Conservation (phyloP, 2,329 filamentous ascomycete genomes). For the Ceratocystis papillata region DNA sequence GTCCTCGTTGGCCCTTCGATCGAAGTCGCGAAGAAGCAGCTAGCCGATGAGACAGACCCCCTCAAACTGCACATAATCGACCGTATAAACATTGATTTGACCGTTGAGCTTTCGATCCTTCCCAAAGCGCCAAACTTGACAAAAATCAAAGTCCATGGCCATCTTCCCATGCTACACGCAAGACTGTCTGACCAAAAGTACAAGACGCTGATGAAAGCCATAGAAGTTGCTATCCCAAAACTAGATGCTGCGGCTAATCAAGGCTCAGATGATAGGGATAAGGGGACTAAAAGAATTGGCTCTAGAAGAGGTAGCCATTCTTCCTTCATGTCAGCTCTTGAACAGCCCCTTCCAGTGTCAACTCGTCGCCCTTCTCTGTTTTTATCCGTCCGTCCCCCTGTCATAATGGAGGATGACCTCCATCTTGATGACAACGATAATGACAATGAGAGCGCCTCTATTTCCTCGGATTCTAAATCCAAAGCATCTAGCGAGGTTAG, state of each 20-base stretch:
- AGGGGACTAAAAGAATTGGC: neutral
- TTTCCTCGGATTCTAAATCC: constrained; percentile 38
- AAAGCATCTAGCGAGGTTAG: constrained; percentile 34
- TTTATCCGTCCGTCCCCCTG: constrained; percentile 58
- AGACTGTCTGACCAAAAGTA: constrained; percentile 92
- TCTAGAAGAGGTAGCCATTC: constrained; percentile 22
- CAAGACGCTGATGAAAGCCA: constrained; percentile 90
- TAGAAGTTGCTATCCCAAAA: constrained; percentile 88
- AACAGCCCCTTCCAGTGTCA: constrained; percentile 18
- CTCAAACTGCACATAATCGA: constrained; percentile 84
- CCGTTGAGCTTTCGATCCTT: constrained; percentile 92
- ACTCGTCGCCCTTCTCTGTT: constrained; percentile 44
- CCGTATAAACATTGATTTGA: constrained; percentile 93
- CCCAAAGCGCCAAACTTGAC: constrained; percentile 89
- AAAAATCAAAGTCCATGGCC: constrained; percentile 81
- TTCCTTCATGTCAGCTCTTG: constrained; percentile 24
- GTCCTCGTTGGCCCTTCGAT: constrained; percentile 90
- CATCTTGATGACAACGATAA: constrained; percentile 58
- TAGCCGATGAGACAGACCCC: constrained; percentile 55
- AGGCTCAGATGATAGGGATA: neutral
- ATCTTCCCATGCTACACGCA: constrained; percentile 82
- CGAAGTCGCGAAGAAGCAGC: constrained; percentile 73
- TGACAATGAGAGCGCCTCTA: constrained; percentile 53
- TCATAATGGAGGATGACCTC: constrained; percentile 69
- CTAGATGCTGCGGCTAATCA: constrained; percentile 38